Conservation (phyloP, 768 basidiomycete genomes). For the Inosperma sp. region DNA sequence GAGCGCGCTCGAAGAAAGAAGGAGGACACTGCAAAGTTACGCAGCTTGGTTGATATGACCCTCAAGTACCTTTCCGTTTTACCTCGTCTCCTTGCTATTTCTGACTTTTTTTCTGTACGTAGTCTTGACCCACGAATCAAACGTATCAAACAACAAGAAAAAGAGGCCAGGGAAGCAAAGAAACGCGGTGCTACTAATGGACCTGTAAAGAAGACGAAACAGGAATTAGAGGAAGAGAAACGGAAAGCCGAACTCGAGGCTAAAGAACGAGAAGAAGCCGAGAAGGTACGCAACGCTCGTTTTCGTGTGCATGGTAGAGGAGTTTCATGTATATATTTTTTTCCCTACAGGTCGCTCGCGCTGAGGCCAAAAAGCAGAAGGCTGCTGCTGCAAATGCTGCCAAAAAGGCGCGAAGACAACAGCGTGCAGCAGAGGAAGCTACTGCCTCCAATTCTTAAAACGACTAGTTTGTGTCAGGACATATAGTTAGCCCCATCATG, state of each 20-base stretch:
- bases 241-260: constrained; percentile 68
- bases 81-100: not conserved
- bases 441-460: constrained; percentile 5
- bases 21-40: constrained; percentile 89
- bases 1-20: constrained; percentile 96
- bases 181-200: constrained; percentile 51
- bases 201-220: constrained; percentile 63
- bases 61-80: constrained; percentile 39
- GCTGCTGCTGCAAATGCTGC: constrained; percentile 84
- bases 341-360: constrained; percentile 45
- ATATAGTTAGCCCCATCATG: too few relatives aligned
- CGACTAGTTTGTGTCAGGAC: not conserved
- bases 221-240: constrained; percentile 71
- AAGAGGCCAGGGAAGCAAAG: constrained; percentile 89
- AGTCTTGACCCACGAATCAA: constrained; percentile 91
- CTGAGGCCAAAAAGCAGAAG: constrained; percentile 80
- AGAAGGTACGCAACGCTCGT: constrained; percentile 52
- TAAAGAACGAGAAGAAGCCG: constrained; percentile 76
- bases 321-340: constrained; percentile 5
- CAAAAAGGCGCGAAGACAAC: constrained; percentile 78
- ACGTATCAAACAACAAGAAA: constrained; percentile 94
- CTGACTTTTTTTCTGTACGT: constrained; percentile 2
- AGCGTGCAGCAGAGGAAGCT: constrained; percentile 46
- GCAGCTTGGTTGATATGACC: constrained; percentile 81
- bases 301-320: not conserved